Evolutionary conservation across 257 asterid genomes (phyloP), one percentile per base, ranked within the genome.

Genomic region (Nicotiana attenuata): DNA sequence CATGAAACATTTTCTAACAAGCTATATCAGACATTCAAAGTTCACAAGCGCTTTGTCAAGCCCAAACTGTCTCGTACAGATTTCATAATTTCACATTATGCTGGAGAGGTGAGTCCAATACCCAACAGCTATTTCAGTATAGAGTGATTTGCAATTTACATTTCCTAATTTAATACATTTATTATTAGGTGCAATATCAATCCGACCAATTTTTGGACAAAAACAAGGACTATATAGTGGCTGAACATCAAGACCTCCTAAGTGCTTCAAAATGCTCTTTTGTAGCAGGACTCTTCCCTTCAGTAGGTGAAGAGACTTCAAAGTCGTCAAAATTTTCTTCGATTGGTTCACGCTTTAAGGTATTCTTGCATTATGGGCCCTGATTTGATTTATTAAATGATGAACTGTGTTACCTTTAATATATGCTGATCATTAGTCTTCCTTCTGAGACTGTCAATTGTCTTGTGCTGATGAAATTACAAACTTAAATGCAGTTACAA

Each of bases 251-350:
- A 87, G 99, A 96, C 91, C 89, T 96, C 79, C 89, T 96, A 89
- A 76, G 94, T 90, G 85, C 91, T 87, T 96, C 99, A 82, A 89
- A 87, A 81, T 96, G 99, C 85, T 33, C 93, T 83, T 96, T 96
- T 88, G 99, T 94, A 80, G 97, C 94, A n/a, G 99, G 97, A 66
- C 94, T 96, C 91, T 96, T 96, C 89, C 99, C 99, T 88, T 92
- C 91, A 83, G 75, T 92, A 82, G 85, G 87, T 81, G 99, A 96
- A 82, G 99, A 96, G 87, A 53, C 83, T 50, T 64, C 97, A 79
- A 96, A 96, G 82, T 94, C 98, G 79, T 92, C 99, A 3, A 96
- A 96, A 89, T 96, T 96, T 83, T 94, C 99, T 86, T 96, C 99
- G 35, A 96, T 96, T 84, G 99, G 99, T 84, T 89, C 97, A 77